Evolutionary conservation across 164 flowering plant genomes (phyloP).

Genomic region (Berberis vulgaris): DNA sequence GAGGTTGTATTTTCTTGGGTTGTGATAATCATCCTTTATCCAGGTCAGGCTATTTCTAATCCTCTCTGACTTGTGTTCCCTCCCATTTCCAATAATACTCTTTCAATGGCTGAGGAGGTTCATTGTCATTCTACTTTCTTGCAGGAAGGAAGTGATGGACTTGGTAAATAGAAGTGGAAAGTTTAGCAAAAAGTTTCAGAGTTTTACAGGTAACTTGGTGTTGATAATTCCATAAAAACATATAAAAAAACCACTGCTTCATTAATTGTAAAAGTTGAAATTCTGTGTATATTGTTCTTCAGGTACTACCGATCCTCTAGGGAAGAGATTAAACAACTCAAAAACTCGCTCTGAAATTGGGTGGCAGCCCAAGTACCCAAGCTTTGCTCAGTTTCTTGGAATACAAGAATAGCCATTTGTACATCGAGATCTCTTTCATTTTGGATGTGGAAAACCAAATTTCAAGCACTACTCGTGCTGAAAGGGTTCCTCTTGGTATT

Average conservation of each 20-base stretch:
- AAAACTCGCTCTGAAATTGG: slow-evolving; percentile 58
- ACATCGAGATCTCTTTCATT: no score
- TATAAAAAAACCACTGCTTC: no score
- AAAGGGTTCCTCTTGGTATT: no score
- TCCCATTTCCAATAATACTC: not conserved
- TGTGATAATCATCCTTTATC: slow-evolving; percentile 94
- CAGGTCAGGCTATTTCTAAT: slow-evolving; percentile 34
- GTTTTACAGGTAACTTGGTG: slow-evolving; percentile 24
- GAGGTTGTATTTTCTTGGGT: slow-evolving; percentile 69
- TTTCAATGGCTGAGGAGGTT: no score
- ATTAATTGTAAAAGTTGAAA: not conserved
- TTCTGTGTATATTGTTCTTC: slow-evolving; percentile 5
- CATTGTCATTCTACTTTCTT: not conserved
- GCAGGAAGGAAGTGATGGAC: slow-evolving; percentile 86
- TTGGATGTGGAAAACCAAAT: no score
- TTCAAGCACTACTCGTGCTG: no score
- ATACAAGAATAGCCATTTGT: slow-evolving; percentile 8
- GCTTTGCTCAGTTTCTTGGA: slow-evolving; percentile 55
- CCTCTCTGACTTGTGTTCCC: not conserved
- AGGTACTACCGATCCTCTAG: slow-evolving; percentile 60
- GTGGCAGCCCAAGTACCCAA: slow-evolving; percentile 72
- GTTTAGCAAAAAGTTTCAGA: slow-evolving; percentile 54
- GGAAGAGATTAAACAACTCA: slow-evolving; percentile 59
- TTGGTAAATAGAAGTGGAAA: slow-evolving; percentile 67
- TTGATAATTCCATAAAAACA: not conserved